Evolutionary conservation across 129 eudicot genomes (phyloP), one percentile per base, ranked within the genome.

Genomic region (Calendula officinalis): DNA sequence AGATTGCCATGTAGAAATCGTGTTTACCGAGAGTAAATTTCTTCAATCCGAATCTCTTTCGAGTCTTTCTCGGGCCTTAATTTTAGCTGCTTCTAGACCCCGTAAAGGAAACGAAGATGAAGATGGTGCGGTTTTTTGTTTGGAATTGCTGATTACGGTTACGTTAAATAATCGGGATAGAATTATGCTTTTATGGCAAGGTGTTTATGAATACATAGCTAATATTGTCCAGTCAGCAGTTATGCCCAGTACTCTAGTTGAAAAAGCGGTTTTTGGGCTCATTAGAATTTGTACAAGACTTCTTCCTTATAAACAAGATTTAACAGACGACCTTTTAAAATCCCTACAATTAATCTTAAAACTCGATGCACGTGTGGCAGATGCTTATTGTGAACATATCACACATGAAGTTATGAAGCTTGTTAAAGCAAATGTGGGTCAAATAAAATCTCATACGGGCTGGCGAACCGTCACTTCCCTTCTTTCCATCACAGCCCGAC

Each of bases 311-410:
- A 88, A 88, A 68, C 92, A 88, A 64, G 84, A 84, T 50, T 66
- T 88, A 14, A 76, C 96, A 9, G 96, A 88, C n/a, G 92, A 82
- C 73, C 89, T 88, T 54, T 83, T 88, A 15, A 82, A 77, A 60
- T 88, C 96, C 5, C 73, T 88, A 71, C 92, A 88, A 45, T 78
- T 88, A 1, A 75, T 88, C 9, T 34, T 88, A 60, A 84, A 88
- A 70, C 96, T 88, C 6, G 96, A 88, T 67, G 96, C 96, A 42
- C 86, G 92, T 34, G 92, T 84, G 36, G 96, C 96, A 32, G 92
- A 88, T 75, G 92, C 87, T 10, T 84, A 84, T 30, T 85, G 92
- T 71, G 96, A 88, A 44, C 84, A 84, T 35, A 88, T 88, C 32
- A 84, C 96, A 1, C 92, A 80, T 60, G 96, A 88, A 69, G 84